phyloP scores from a whole-genome alignment of 495 filamentous ascomycete genomes.

The Penicillium goetzii region DNA sequence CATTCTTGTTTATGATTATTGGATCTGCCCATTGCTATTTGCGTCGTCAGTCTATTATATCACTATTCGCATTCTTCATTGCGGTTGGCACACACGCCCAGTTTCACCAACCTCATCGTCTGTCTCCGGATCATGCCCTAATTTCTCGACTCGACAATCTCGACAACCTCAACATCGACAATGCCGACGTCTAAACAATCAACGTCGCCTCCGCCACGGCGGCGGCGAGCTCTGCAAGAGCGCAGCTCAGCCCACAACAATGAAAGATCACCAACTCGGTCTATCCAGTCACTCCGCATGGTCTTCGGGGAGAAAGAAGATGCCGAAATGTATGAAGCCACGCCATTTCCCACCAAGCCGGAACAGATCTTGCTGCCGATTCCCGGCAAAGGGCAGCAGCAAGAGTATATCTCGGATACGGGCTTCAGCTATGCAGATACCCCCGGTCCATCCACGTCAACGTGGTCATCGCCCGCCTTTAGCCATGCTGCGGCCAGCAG shows the following conservation, averaged over 20 bases:
- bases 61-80: not conserved
- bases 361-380: constrained; percentile 55
- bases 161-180: not conserved
- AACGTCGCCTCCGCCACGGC: constrained; percentile 43
- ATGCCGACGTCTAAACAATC: constrained; percentile 43
- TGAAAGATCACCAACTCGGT: constrained; percentile 41
- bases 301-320: constrained; percentile 41
- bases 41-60: not conserved
- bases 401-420: constrained; percentile 42
- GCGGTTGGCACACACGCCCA: constrained; percentile 9
- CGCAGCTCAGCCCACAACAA: constrained; percentile 57
- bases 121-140: constrained; percentile 39
- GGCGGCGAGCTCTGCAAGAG: constrained; percentile 54
- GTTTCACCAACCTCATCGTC: constrained; percentile 7
- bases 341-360: constrained; percentile 57
- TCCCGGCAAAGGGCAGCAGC: constrained; percentile 48
- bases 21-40: not conserved
- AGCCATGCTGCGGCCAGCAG: constrained; percentile 38
- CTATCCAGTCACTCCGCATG: constrained; percentile 41
- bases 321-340: constrained; percentile 46
- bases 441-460: constrained; percentile 26
- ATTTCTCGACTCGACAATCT: constrained; percentile 28
- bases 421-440: constrained; percentile 34
- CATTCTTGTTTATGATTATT: constrained; percentile 23
- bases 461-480: constrained; percentile 35